Conservation (phyloP, 345 rosid genomes). For the Gossypium herbaceum region DNA sequence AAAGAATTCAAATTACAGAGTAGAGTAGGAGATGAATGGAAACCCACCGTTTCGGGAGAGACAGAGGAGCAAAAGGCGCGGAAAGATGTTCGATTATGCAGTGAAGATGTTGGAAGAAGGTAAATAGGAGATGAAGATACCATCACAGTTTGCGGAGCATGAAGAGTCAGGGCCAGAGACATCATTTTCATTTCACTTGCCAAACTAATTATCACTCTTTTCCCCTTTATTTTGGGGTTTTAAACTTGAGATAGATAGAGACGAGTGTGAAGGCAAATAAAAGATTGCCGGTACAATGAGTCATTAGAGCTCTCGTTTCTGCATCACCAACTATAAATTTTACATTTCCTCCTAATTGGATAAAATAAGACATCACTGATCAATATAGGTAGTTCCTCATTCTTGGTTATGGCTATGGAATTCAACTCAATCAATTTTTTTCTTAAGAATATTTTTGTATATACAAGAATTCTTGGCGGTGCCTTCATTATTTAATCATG, state of each 20-base stretch:
- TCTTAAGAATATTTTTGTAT: too few species aligned
- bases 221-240: background rate
- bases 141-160: conserved; percentile 3
- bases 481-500: too few species aligned
- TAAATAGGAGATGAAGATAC: conserved; percentile 12
- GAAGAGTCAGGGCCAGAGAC: conserved; percentile 22
- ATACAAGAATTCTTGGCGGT: too few species aligned
- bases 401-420: too few species aligned
- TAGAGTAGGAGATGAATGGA: background rate
- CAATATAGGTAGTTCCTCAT: too few species aligned
- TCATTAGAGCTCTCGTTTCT: too few species aligned
- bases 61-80: conserved; percentile 29
- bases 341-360: too few species aligned
- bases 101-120: background rate
- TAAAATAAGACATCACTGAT: too few species aligned
- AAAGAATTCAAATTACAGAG: background rate
- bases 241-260: background rate
- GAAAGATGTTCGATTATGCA: conserved; percentile 8
- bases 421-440: too few species aligned
- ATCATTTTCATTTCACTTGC: conserved; percentile 25
- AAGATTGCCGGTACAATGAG: too few species aligned
- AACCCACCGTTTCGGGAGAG: conserved; percentile 10
- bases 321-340: too few species aligned
- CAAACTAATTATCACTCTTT: background rate
- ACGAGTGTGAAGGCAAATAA: too few species aligned